phyloP scores from a whole-genome alignment of 345 rosid species.

The Bretschneidera sinensis region DNA sequence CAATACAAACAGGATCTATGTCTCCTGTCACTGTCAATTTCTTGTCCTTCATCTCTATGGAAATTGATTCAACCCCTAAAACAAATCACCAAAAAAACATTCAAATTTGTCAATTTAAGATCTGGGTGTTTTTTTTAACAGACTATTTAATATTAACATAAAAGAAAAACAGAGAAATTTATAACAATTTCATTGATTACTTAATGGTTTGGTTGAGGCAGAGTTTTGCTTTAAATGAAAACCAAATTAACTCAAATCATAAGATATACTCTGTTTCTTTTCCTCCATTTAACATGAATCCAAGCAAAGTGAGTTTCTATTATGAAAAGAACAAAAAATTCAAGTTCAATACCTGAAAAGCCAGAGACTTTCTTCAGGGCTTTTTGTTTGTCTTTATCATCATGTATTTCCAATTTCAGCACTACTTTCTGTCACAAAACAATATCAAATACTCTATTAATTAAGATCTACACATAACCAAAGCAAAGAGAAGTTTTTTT shows the following conservation, averaged over 20 bases:
- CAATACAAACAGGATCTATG: slow-evolving; percentile 37
- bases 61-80: slow-evolving; percentile 42
- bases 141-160: neutral
- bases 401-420: slow-evolving; percentile 35
- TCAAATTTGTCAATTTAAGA: neutral
- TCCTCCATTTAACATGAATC: too few relatives aligned
- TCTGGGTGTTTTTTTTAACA: neutral
- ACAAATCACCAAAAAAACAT: too few relatives aligned
- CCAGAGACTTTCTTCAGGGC: slow-evolving; percentile 46
- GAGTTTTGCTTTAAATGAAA: neutral
- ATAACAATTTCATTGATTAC: too few relatives aligned
- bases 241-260: too few relatives aligned
- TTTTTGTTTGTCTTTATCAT: slow-evolving; percentile 43
- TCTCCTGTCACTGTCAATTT: slow-evolving; percentile 56
- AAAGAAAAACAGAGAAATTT: neutral
- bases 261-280: too few relatives aligned
- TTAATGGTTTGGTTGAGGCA: neutral
- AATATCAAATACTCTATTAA: neutral
- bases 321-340: too few relatives aligned
- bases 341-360: slow-evolving; percentile 34
- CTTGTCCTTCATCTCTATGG: slow-evolving; percentile 56
- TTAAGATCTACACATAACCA: neutral
- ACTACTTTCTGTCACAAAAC: slow-evolving; percentile 47
- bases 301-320: too few relatives aligned
- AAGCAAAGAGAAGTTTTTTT: too few relatives aligned